Evolutionary conservation across 2,329 filamentous ascomycete genomes (phyloP), one percentile per base, ranked within the genome.

Genomic region (Nothophoma quercina): DNA sequence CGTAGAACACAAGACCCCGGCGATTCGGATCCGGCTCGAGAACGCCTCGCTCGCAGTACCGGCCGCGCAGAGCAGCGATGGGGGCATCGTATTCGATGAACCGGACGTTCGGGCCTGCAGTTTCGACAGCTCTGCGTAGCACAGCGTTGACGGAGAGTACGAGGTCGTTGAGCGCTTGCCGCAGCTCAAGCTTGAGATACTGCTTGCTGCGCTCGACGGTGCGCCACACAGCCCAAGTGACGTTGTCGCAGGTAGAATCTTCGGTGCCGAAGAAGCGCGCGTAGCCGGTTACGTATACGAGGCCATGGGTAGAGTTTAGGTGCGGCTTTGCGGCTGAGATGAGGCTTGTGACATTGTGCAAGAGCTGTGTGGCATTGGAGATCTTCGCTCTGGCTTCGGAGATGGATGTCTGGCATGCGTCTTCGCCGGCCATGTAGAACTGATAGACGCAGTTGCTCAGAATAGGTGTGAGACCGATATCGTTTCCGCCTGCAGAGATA

Each of bases 401-500:
- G 1, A 73, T 64, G 0, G 65, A 61, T 2, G 35, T 42, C 7
- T 63, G 56, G 36, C 69, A 72, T 4, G 64, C 59, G 6, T 63
- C 58, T 23, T 60, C 59, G 4, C 44, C 51, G 5, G 61, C 56
- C 60, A 67, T 56, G 40, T 63, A 67, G 50, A 70, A 71, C 15
- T 72, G 67, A 50, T 69, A 70, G 5, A 72, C 59, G 40, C 69
- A 72, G 16, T 57, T 56, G 29, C 67, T 67, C 8, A 72, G 55
- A 2, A 73, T 62, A 13, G 60, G 56, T 1, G 58, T 62, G 2
- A 72, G 56, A 2, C 63, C 65, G 5, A 69, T 63, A 34, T 72
- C 69, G 42, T 73, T 73, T 5, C 69, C 69, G 7, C 69, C 69
- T 7, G 67, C 68, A 16, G 67, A 69, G 12, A 72, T 62, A 21